A percentile compares a stretch with the other conserved stretches of the same genome.
These are phyloP conservation scores for Paraphaeosphaeria sporulosa DNA, from an alignment of 2,329 filamentous ascomycete genomes.

Conservation along the genomic window DNA sequence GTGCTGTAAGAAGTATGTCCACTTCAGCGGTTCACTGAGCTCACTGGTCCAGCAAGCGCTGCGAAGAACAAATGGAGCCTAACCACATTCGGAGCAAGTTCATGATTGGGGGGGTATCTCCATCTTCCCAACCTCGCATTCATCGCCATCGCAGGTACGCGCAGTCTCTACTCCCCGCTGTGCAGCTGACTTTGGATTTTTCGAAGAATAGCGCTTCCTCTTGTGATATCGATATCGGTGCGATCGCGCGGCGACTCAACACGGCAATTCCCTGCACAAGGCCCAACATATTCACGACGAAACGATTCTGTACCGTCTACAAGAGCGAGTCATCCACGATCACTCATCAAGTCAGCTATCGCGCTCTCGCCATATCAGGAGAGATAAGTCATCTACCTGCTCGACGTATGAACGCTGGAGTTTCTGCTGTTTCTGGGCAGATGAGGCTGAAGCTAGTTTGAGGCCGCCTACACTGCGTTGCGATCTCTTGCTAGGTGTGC, in stretches of 20 bases:
- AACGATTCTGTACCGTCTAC: background rate
- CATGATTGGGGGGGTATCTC: no score
- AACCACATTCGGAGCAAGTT: background rate
- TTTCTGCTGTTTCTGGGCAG: background rate
- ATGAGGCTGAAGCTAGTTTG: background rate
- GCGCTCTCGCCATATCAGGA: background rate
- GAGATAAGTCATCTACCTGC: background rate
- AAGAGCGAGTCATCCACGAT: background rate
- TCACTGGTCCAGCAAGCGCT: background rate
- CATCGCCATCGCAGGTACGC: no score
- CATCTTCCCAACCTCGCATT: no score
- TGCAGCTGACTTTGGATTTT: no score
- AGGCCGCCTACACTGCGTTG: background rate
- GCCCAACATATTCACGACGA: background rate
- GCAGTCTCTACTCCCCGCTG: no score
- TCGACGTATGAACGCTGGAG: background rate
- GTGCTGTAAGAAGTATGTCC: background rate
- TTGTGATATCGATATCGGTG: background rate
- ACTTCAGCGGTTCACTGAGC: background rate
- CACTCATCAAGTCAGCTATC: background rate
- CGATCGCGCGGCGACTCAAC: no score
- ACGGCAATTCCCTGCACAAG: background rate
- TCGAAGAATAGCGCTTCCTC: background rate
- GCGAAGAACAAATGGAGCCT: background rate
- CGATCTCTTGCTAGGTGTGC: no score